Base-by-base conservation (phyloP, 179 eudicot species). In the Gypsophila paniculata region DNA sequence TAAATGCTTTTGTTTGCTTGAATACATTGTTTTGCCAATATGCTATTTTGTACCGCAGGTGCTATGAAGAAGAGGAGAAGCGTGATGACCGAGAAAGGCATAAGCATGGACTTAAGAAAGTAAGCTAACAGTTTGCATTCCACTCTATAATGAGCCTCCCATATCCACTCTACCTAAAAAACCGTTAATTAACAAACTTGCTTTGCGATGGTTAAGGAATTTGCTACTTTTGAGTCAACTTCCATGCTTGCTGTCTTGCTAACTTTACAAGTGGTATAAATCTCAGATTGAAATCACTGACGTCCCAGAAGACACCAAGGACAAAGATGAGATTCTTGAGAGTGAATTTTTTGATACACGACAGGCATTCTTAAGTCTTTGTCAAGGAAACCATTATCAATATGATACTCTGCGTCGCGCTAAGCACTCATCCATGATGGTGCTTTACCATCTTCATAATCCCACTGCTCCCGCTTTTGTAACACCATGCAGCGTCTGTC, bases 391-490 rank as follows among this genome's bases (percentile, higher is more conserved):
- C 68, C 99, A 94, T 78, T 94, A 94, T 65, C 99, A 94, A 64
- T 94, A 91, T 82, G 99, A 94, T 78, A 94, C 99, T 44, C 87
- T 94, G 2, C 92, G 99, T 2, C 92, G 99, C 70, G 99, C 97
- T 70, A 95, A 95, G 74, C 99, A 95, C 81, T 95, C 99, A 4
- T 95, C 99, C 36, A 92, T 95, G 97, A 95, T 95, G 99, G 91
- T 92, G 74, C 94, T 95, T 53, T 95, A 95, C 81, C 99, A 95
- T 81, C 96, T 95, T 60, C 99, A 92, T 80, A 95, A 95, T 84
- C 99, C 97, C 51, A 95, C 99, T 54, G 97, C 97, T 69, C 99
- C 99, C 60, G 99, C 99, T 65, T 95, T 86, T 83, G 99, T 92
- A 69, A 86, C 84, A 15, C 84, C 96, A 62, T 95, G 99, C 78